phyloP scores from a whole-genome alignment of 805 yeast genomes.

The Metschnikowia proteae region DNA sequence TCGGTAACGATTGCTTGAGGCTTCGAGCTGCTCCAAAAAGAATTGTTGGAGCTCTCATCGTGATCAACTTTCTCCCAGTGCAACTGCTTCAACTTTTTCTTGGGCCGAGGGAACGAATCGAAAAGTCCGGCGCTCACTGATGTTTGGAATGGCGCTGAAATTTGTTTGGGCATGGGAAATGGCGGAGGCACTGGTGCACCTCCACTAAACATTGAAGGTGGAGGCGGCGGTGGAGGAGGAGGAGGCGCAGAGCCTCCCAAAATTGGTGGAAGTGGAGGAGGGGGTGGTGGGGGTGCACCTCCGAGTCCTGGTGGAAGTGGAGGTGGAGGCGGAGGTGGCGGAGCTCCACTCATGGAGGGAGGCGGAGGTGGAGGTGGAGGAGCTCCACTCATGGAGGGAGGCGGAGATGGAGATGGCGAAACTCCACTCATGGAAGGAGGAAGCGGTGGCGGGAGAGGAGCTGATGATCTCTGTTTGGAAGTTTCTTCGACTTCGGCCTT shows the following conservation, averaged over 20 bases:
- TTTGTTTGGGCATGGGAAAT: slow-evolving; percentile 17
- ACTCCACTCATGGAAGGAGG: slow-evolving; percentile 17
- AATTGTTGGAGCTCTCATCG: slow-evolving; percentile 39
- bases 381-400: slow-evolving; percentile 14
- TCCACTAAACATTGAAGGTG: slow-evolving; percentile 18
- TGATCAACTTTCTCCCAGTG: slow-evolving; percentile 77
- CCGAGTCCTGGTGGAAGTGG: slow-evolving; percentile 18
- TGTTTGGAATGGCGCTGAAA: slow-evolving; percentile 12
- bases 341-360: slow-evolving; percentile 5
- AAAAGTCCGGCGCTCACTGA: slow-evolving; percentile 24
- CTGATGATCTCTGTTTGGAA: slow-evolving; percentile 11
- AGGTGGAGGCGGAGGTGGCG: slow-evolving; percentile 29
- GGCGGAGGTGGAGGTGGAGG: slow-evolving; percentile 26
- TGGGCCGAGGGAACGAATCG: slow-evolving; percentile 54
- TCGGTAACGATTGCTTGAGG: slow-evolving; percentile 45
- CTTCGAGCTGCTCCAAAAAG: slow-evolving; percentile 58
- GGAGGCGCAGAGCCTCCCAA: slow-evolving; percentile 22
- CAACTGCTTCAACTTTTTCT: slow-evolving; percentile 64
- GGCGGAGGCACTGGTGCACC: slow-evolving; percentile 27
- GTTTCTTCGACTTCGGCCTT: neutral
- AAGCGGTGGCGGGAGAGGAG: slow-evolving; percentile 26
- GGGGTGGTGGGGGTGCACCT: slow-evolving; percentile 21
- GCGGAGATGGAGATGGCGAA: slow-evolving; percentile 27
- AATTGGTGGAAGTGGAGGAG: slow-evolving; percentile 19
- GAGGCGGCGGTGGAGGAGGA: slow-evolving; percentile 22